These are phyloP conservation scores for Globisporangium echinulatum DNA, from an alignment of 352 stramenopile species.

Conservation along the genomic window DNA sequence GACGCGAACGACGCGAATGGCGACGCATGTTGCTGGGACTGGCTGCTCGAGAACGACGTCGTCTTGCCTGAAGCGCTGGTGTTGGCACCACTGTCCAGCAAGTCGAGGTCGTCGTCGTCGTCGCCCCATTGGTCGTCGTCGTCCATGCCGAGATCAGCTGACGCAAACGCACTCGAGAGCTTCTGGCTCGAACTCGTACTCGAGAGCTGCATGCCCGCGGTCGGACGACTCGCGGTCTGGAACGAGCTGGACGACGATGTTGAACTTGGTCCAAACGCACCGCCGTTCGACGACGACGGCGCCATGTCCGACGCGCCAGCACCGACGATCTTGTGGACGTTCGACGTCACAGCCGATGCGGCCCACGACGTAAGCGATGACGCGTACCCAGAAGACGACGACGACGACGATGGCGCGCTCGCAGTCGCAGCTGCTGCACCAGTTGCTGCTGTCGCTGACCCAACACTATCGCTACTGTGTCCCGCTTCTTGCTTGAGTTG, in stretches of 20 bases:
- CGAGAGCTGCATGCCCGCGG: constrained; percentile 12
- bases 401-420: constrained; percentile 12
- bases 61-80: constrained; percentile 24
- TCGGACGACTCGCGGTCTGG: not conserved
- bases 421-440: constrained; percentile 14
- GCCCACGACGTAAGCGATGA: constrained; percentile 73
- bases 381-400: constrained; percentile 31
- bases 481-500: constrained; percentile 41
- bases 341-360: constrained; percentile 55
- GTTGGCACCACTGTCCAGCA: constrained; percentile 7
- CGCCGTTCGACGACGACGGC: constrained; percentile 4
- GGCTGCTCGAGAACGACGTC: constrained; percentile 10
- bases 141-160: constrained; percentile 37
- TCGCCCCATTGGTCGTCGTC: constrained; percentile 58
- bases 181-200: constrained; percentile 5
- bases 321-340: constrained; percentile 65
- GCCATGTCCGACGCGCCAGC: constrained; percentile 13
- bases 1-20: constrained; percentile 17
- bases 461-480: not conserved
- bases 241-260: constrained; percentile 15
- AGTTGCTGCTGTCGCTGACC: no score
- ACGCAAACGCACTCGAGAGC: constrained; percentile 34
- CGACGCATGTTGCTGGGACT: constrained; percentile 8
- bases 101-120: constrained; percentile 54
- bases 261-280: constrained; percentile 6